Evolutionary conservation across 345 rosid genomes (phyloP).

Genomic region (Mallotus nudiflorus): DNA sequence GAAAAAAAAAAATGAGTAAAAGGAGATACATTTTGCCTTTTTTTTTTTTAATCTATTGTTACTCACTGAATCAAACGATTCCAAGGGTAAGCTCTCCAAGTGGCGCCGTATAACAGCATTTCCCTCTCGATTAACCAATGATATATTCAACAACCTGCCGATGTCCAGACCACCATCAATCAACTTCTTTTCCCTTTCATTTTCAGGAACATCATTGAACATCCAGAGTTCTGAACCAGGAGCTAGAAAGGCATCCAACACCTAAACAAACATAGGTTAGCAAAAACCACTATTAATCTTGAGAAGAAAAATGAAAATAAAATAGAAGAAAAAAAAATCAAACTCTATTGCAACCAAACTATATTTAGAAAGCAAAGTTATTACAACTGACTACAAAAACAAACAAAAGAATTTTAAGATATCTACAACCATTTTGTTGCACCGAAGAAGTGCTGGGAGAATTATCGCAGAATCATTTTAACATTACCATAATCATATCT

Average conservation of each 20-base stretch:
- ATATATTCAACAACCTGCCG: slow-evolving; percentile 54
- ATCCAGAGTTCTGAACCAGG: slow-evolving; percentile 79
- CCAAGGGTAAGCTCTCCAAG: slow-evolving; percentile 75
- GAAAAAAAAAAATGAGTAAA: no score
- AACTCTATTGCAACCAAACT: not conserved
- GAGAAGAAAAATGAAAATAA: not conserved
- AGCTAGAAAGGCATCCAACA: slow-evolving; percentile 69
- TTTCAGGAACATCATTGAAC: slow-evolving; percentile 76
- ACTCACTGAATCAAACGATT: slow-evolving; percentile 71
- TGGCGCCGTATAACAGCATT: slow-evolving; percentile 72
- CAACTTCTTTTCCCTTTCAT: slow-evolving; percentile 66
- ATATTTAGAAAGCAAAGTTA: slow-evolving; percentile 1
- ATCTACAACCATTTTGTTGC: slow-evolving; percentile 35
- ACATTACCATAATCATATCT: slow-evolving; percentile 76
- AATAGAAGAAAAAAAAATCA: not conserved
- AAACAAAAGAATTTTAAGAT: slow-evolving; percentile 10
- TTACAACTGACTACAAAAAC: slow-evolving; percentile 19
- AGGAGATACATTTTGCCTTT: no score
- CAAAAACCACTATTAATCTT: not conserved
- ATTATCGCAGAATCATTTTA: slow-evolving; percentile 31
- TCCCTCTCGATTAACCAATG: slow-evolving; percentile 63
- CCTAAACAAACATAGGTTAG: slow-evolving; percentile 39
- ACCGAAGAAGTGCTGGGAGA: slow-evolving; percentile 27
- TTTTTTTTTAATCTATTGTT: slow-evolving; percentile 1
- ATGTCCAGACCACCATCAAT: slow-evolving; percentile 70